Base-by-base conservation (phyloP, 305 asterid species). In the Caryopteris hybrid region DNA sequence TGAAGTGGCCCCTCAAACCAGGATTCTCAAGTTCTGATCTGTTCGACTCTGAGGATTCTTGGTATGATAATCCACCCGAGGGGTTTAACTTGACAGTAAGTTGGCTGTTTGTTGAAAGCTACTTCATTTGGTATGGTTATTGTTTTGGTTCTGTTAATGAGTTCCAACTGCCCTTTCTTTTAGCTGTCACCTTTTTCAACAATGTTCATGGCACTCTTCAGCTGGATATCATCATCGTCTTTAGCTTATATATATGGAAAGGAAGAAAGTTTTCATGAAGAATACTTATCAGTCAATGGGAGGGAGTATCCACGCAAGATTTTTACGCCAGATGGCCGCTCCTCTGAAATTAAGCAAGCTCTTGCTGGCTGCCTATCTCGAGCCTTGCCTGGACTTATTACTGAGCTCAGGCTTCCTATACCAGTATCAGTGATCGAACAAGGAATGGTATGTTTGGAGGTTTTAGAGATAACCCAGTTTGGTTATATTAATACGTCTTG, bases 141-240 rank as follows among this genome's bases (percentile, higher is more conserved):
- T 9, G 31, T 11, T 38, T 64, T 23, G 27, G 22, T 20, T 31
- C 11, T 45, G 39, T 34, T 22, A 31, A 9, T 58, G 55, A 10
- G 69, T 27, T 59, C 65, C 64, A 25, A 68, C 67, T 55, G 58
- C 8, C 64, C 20, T 57, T 68, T 71, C 43, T 70, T 82, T 80
- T 92, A 91, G 96, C 68, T 89, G 57, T 91, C 99, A 20, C 96
- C 96, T 64, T 93, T 93, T 69, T 84, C 92, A 10, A 91, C 86
- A 22, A 87, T 91, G 93, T 94, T 80, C 66, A 86, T 81, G 88
- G 82, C 96, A 41, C 81, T 91, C 65, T 94, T 91, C 82, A 61
- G 88, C 39, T 94, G 97, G 99, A 79, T 84, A 62, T 85, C 97
- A 2, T 87, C 99, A 9, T 88, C 96, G 38, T 85, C 99, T 67